These are phyloP conservation scores for Cyberlindnera mississippiensis DNA, from an alignment of 805 yeast genomes.

Conservation along the genomic window DNA sequence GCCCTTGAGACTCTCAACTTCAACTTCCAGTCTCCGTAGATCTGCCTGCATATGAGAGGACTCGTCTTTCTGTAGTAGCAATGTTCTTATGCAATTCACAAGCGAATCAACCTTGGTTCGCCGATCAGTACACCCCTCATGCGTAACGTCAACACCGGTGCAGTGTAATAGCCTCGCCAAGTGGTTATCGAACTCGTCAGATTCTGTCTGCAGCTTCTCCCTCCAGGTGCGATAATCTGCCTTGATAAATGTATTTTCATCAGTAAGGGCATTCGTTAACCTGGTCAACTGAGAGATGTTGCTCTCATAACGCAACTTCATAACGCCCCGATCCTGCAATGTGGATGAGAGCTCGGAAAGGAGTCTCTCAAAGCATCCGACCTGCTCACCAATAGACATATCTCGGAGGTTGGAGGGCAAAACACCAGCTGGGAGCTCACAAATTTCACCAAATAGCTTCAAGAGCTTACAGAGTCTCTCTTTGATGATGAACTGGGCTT, in stretches of 20 bases:
- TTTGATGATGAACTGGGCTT: constrained; percentile 1
- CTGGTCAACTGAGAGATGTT: constrained; percentile 1
- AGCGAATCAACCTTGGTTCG: not conserved
- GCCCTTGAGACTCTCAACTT: not conserved
- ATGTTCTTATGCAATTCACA: not conserved
- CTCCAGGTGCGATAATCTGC: constrained; percentile 2
- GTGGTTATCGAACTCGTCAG: constrained; percentile 1
- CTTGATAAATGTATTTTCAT: constrained; percentile 1
- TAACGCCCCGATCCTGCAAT: constrained; percentile 1
- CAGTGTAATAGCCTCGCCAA: constrained; percentile 2
- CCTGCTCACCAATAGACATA: not conserved
- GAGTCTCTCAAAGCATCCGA: constrained; percentile 1
- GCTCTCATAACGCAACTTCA: constrained; percentile 4
- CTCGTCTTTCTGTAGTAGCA: not conserved
- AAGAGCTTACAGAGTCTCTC: constrained; percentile 5
- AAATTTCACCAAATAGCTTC: not conserved
- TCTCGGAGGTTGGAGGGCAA: not conserved
- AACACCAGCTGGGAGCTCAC: not conserved
- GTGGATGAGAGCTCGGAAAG: not conserved
- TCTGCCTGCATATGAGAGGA: not conserved
- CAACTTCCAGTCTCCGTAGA: not conserved
- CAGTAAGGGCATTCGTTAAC: not conserved
- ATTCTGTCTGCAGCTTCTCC: constrained; percentile 1
- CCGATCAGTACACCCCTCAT: not conserved
- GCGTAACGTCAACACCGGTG: not conserved